Percentiles rank a stretch among this genome's conserved stretches.
These are phyloP conservation scores for Aspergillus amoenus DNA, from an alignment of 2,329 filamentous ascomycete genomes.

Conservation along the genomic window DNA sequence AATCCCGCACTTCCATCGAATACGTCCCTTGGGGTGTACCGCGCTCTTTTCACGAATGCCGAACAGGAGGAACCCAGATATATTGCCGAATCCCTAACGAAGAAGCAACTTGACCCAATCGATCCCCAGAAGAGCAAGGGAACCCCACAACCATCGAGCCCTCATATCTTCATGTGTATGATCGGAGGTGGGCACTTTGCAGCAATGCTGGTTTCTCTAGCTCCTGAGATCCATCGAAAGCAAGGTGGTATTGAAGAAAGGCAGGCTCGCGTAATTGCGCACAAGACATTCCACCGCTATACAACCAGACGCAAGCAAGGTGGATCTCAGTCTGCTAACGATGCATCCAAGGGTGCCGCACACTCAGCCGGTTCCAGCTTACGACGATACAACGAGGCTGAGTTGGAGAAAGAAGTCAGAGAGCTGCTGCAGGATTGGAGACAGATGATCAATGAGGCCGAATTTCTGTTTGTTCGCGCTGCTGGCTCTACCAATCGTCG, in stretches of 20 bases:
- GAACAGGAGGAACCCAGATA: slow-evolving; percentile 67
- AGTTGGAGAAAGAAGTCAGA: slow-evolving; percentile 83
- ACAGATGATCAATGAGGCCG: slow-evolving; percentile 75
- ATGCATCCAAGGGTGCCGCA: slow-evolving; percentile 88
- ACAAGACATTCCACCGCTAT: slow-evolving; percentile 98
- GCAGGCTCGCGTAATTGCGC: slow-evolving; percentile 83
- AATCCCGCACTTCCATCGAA: slow-evolving; percentile 74
- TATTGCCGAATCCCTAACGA: slow-evolving; percentile 67
- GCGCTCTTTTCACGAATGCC: slow-evolving; percentile 70
- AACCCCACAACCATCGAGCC: slow-evolving; percentile 57
- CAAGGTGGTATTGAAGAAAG: slow-evolving; percentile 71
- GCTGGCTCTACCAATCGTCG: slow-evolving; percentile 82
- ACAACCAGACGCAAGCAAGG: slow-evolving; percentile 95
- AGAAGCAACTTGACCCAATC: slow-evolving; percentile 73
- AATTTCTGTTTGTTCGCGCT: slow-evolving; percentile 84
- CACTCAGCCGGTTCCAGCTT: slow-evolving; percentile 90
- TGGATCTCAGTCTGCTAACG: slow-evolving; percentile 90
- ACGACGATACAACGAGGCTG: slow-evolving; percentile 90
- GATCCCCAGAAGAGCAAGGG: slow-evolving; percentile 39
- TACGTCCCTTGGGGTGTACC: slow-evolving; percentile 81
- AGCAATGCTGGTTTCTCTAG: slow-evolving; percentile 88
- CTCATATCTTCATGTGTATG: slow-evolving; percentile 96
- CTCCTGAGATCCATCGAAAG: slow-evolving; percentile 73
- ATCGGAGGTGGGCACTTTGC: slow-evolving; percentile 97
- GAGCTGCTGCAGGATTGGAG: slow-evolving; percentile 82